phyloP scores from a whole-genome alignment of 2,329 filamentous ascomycete species.

The Cladophialophora bantiana region DNA sequence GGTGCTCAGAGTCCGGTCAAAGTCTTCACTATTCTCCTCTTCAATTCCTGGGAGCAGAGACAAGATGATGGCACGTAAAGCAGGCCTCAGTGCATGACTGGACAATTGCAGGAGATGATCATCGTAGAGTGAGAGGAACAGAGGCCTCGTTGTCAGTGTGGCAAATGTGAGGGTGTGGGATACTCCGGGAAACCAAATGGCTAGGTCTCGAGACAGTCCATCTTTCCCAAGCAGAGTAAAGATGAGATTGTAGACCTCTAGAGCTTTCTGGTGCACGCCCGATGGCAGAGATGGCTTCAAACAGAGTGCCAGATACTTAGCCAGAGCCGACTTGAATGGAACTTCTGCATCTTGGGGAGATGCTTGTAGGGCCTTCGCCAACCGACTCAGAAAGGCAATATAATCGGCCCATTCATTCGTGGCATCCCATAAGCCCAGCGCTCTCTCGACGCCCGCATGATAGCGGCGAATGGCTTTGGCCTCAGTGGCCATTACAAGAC shows the following conservation, averaged over 20 bases:
- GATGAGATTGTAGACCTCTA: slow-evolving; percentile 91
- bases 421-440: slow-evolving; percentile 88
- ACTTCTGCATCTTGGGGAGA: slow-evolving; percentile 77
- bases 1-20: slow-evolving; percentile 82
- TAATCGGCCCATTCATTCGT: slow-evolving; percentile 99
- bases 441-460: slow-evolving; percentile 84
- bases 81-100: slow-evolving; percentile 75
- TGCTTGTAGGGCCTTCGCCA: slow-evolving; percentile 88
- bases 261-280: slow-evolving; percentile 94
- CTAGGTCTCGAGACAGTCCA: slow-evolving; percentile 79
- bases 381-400: slow-evolving; percentile 90
- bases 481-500: slow-evolving; percentile 49
- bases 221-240: slow-evolving; percentile 80
- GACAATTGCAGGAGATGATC: slow-evolving; percentile 77
- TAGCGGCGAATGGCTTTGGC: slow-evolving; percentile 83
- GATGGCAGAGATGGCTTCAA: slow-evolving; percentile 91
- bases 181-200: slow-evolving; percentile 87
- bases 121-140: slow-evolving; percentile 85
- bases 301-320: slow-evolving; percentile 92
- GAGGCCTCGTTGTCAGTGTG: slow-evolving; percentile 85
- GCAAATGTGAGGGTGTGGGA: slow-evolving; percentile 91
- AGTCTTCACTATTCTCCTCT: slow-evolving; percentile 96
- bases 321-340: slow-evolving; percentile 81
- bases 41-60: slow-evolving; percentile 90
- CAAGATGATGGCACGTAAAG: slow-evolving; percentile 87